Base-by-base conservation (phyloP, 1,139 yeast genomes). In the Candida glucosophila region DNA sequence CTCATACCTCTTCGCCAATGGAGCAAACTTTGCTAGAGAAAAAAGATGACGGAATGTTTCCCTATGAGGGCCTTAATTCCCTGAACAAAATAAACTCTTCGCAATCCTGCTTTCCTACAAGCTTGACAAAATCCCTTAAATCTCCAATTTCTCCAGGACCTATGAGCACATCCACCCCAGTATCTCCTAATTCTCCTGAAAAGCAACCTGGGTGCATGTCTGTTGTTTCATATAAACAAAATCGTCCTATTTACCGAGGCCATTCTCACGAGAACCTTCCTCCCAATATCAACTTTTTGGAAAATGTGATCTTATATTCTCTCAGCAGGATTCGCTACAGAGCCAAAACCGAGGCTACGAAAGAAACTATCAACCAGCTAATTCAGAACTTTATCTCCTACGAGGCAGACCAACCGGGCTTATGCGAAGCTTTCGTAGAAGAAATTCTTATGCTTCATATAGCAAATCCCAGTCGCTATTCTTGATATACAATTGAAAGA, bases 361-460 rank as follows among this genome's bases (percentile, higher is more conserved):
- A 55, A 31, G 31, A 36, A 4, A 51, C 64, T 4, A 77, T 75
- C 10, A 46, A 53, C 16, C 35, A 48, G 3, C 43, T 76, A 28
- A 54, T 62, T 16, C 41, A 49, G 12, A 45, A 41, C n/a, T 49
- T 73, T 26, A 37, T 44, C 2, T 44, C 42, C n/a, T 60, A 61
- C 29, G 86, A 78, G 40, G 36, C 43, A 20, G 47, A 52, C n/a
- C 71, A 68, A 31, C 77, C 81, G 0, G 88, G 88, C 0, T 52
- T 78, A 18, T 53, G 73, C 29, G 77, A 73, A 32, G 80, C 80
- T 0, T 57, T 77, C n/a, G 55, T 75, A 17, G 82, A 77, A 46
- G 85, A 77, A 40, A 46, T 33, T 12, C 25, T 30, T 9, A 28
- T 28, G 28, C 28, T 26, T 14, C 28, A 26, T 22, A 16, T 26